Evolutionary conservation across 495 filamentous ascomycete species (phyloP).

Genomic region (Hypoxylon crocopeplum): DNA sequence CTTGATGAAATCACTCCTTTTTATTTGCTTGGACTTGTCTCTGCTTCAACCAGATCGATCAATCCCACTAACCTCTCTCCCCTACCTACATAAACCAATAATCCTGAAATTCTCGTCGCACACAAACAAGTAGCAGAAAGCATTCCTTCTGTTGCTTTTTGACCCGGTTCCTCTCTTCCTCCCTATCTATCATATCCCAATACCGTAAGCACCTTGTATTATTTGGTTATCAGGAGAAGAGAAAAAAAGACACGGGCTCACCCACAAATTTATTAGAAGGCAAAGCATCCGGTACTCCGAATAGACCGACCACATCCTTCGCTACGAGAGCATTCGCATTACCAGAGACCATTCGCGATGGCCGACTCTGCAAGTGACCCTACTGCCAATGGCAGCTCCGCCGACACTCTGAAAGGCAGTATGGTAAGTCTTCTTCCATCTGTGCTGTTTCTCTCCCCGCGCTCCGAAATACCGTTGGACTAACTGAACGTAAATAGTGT

Average conservation of each 20-base stretch:
- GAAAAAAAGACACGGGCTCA: conserved; percentile 17
- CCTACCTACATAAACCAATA: conserved; percentile 13
- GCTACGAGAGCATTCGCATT: conserved; percentile 17
- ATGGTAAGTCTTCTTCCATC: conserved; percentile 46
- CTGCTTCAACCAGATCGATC: conserved; percentile 34
- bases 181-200: background rate
- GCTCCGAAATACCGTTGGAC: conserved; percentile 24
- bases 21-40: conserved; percentile 10
- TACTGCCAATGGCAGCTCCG: conserved; percentile 34
- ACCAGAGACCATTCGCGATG: conserved; percentile 43
- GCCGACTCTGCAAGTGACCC: conserved; percentile 38
- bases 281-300: conserved; percentile 31
- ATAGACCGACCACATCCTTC: conserved; percentile 10
- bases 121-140: conserved; percentile 29
- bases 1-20: conserved; percentile 37
- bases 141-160: conserved; percentile 3
- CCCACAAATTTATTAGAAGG: conserved; percentile 18
- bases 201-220: conserved; percentile 1
- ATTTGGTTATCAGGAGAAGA: background rate
- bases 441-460: conserved; percentile 1
- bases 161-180: background rate
- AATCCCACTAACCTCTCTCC: conserved; percentile 24
- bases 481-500: conserved; percentile 44
- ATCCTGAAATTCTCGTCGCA: conserved; percentile 29
- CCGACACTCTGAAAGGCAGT: conserved; percentile 53